Evolutionary conservation across 345 rosid genomes (phyloP).

Genomic region (Limnanthes douglasii): DNA sequence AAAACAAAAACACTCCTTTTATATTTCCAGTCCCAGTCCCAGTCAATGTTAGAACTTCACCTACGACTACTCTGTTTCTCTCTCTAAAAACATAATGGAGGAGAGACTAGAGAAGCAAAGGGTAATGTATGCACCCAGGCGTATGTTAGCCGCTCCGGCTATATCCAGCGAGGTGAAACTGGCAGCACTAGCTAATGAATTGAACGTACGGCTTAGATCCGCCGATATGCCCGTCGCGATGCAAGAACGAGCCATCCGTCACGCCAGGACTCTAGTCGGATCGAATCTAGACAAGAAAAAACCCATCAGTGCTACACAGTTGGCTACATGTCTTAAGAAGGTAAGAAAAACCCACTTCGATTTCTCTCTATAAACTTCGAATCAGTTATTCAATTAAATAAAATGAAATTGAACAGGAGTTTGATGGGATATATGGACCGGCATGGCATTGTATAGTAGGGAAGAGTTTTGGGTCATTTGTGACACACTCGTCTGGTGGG

Average conservation of each 20-base stretch:
- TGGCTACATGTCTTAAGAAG: conserved; percentile 36
- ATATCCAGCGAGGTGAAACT: conserved; percentile 15
- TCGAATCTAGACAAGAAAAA: conserved; percentile 10
- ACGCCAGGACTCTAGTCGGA: conserved; percentile 17
- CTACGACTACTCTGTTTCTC: no score
- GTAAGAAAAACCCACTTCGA: no score
- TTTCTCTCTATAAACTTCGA: no score
- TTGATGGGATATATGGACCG: conserved; percentile 30
- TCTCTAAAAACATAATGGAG: no score
- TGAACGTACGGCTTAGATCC: conserved; percentile 40
- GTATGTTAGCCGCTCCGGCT: conserved; percentile 6
- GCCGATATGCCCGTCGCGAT: conserved; percentile 29
- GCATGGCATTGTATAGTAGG: conserved; percentile 53
- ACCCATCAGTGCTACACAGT: conserved; percentile 16
- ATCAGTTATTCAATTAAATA: no score
- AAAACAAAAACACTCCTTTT: no score
- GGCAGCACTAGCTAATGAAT: conserved; percentile 23
- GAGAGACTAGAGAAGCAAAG: no score
- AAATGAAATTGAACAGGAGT: no score
- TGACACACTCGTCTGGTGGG: conserved; percentile 44
- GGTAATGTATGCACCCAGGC: conserved; percentile 8
- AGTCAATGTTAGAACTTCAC: no score
- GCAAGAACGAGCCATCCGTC: conserved; percentile 32
- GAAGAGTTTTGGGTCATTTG: conserved; percentile 45
- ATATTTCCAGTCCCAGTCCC: no score